These are phyloP conservation scores for Metschnikowia matae DNA, from an alignment of 805 yeast genomes.

Conservation along the genomic window DNA sequence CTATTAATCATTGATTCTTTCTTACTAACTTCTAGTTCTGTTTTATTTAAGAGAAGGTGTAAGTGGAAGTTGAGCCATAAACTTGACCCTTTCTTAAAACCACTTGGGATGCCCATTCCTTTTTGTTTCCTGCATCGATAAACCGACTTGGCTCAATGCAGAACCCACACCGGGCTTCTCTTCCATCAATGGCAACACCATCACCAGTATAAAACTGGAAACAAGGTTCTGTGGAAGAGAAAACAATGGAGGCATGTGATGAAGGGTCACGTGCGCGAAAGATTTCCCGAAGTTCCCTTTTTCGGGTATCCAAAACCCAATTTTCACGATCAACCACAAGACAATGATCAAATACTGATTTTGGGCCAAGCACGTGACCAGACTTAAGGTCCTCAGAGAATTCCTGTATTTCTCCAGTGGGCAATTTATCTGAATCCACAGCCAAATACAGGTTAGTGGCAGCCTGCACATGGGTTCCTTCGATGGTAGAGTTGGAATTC, in stretches of 20 bases:
- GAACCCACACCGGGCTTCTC: constrained; percentile 46
- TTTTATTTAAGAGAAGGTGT: constrained; percentile 9
- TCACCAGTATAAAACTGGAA: constrained; percentile 67
- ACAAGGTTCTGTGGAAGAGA: constrained; percentile 59
- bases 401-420: constrained; percentile 41
- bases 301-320: constrained; percentile 46
- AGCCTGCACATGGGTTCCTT: constrained; percentile 32
- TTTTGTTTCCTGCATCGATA: constrained; percentile 48
- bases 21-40: too few relatives aligned
- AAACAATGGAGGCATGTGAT: constrained; percentile 38
- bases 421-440: constrained; percentile 35
- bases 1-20: too few relatives aligned
- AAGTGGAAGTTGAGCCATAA: constrained; percentile 48
- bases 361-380: constrained; percentile 2
- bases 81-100: constrained; percentile 42
- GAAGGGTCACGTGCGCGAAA: constrained; percentile 44
- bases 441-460: constrained; percentile 39
- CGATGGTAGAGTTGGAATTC: constrained; percentile 24
- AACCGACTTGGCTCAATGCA: constrained; percentile 61
- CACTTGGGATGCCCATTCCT: constrained; percentile 48
- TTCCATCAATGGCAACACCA: constrained; percentile 35
- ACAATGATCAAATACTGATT: constrained; percentile 39
- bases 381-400: constrained; percentile 22
- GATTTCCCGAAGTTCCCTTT: constrained; percentile 28
- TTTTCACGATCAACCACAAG: constrained; percentile 40